These are phyloP conservation scores for Cadophora sp. DNA, from an alignment of 2,329 filamentous ascomycete species.

Conservation along the genomic window DNA sequence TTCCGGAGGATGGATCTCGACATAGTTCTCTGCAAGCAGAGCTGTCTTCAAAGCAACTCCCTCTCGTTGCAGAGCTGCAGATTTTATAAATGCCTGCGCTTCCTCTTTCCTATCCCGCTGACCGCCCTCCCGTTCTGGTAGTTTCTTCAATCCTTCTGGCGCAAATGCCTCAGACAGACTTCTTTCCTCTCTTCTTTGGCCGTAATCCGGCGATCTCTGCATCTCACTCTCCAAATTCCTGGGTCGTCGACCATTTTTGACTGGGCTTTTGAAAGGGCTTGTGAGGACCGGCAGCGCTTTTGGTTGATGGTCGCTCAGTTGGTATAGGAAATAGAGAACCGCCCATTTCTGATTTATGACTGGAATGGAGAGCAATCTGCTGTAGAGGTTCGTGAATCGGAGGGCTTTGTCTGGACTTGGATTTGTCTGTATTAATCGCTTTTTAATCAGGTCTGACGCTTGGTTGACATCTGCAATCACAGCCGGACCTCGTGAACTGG, in stretches of 20 bases:
- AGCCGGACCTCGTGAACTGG: conserved; percentile 40
- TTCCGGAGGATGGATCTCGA: conserved; percentile 67
- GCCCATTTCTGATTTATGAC: conserved; percentile 97
- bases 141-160: conserved; percentile 53
- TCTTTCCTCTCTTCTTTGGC: conserved; percentile 48
- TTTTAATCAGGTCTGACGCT: conserved; percentile 90
- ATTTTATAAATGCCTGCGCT: conserved; percentile 40
- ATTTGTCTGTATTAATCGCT: conserved; percentile 81
- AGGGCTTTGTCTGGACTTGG: conserved; percentile 76
- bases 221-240: conserved; percentile 32
- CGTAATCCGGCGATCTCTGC: conserved; percentile 43
- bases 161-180: conserved; percentile 56
- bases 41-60: conserved; percentile 55
- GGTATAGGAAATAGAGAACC: conserved; percentile 89
- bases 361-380: conserved; percentile 84
- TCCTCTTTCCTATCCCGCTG: conserved; percentile 44
- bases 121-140: conserved; percentile 43
- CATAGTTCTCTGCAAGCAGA: conserved; percentile 62
- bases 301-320: conserved; percentile 70
- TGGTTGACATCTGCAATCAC: conserved; percentile 73
- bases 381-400: conserved; percentile 89
- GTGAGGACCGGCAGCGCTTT: conserved; percentile 36
- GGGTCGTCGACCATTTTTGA: conserved; percentile 33
- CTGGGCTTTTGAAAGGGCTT: conserved; percentile 44
- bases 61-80: conserved; percentile 37